Evolutionary conservation across 805 yeast genomes (phyloP).

Genomic region (Cyberlindnera maritima): DNA sequence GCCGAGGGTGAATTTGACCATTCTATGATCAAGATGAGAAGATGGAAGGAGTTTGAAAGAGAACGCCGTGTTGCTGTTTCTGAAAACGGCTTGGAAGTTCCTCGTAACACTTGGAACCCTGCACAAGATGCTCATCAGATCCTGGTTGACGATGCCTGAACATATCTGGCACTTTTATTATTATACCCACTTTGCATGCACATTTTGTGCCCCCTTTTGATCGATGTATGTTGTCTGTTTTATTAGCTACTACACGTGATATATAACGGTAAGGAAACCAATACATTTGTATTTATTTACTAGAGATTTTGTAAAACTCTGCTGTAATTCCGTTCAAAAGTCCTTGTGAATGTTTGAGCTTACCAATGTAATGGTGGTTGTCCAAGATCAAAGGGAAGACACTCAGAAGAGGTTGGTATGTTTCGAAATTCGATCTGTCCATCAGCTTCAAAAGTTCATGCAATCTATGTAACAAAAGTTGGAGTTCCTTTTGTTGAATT

Average conservation of each 20-base stretch:
- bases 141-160: conserved; percentile 12
- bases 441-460: conserved; percentile 24
- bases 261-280: background rate
- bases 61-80: conserved; percentile 35
- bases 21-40: conserved; percentile 83
- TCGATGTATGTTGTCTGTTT: too few relatives aligned
- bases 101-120: conserved; percentile 30
- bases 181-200: conserved; percentile 1
- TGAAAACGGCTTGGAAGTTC: conserved; percentile 19
- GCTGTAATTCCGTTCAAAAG: conserved; percentile 23
- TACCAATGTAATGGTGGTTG: conserved; percentile 22
- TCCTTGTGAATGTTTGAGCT: conserved; percentile 11
- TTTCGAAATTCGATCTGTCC: background rate
- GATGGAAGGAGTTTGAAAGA: conserved; percentile 92
- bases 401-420: conserved; percentile 12
- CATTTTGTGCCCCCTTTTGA: conserved; percentile 6
- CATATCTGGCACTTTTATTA: background rate
- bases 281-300: conserved; percentile 6
- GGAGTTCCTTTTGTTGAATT: conserved; percentile 64
- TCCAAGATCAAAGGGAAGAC: conserved; percentile 26
- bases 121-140: conserved; percentile 16
- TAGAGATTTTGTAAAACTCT: conserved; percentile 24
- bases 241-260: background rate
- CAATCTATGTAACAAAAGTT: conserved; percentile 43
- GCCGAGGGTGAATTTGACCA: conserved; percentile 85